A percentile compares a stretch with the other conserved stretches of the same genome.
These are phyloP conservation scores for Massospora cicadina DNA, from an alignment of 371 early-diverging fungal species.

Conservation along the genomic window DNA sequence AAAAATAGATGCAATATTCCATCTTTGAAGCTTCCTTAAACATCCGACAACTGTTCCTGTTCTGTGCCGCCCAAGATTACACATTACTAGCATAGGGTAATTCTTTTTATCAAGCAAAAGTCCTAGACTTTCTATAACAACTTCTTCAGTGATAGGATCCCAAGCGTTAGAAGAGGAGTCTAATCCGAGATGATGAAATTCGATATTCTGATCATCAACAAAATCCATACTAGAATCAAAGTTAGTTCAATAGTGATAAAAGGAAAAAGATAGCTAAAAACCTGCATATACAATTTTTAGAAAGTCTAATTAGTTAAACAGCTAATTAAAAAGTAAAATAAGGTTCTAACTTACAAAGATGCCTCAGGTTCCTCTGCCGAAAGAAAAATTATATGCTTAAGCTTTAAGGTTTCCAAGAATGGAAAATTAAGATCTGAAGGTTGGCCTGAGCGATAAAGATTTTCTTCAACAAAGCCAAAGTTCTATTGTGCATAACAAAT, in stretches of 20 bases:
- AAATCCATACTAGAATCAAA: constrained; percentile 55
- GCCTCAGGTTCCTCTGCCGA: constrained; percentile 92
- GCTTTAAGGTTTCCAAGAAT: constrained; percentile 80
- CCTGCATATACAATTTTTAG: neutral
- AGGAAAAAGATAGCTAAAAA: too few species aligned
- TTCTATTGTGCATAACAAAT: constrained; percentile 31
- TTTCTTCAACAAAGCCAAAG: constrained; percentile 91
- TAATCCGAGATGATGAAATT: constrained; percentile 66
- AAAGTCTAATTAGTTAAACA: neutral
- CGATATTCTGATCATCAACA: constrained; percentile 90
- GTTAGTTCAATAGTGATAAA: neutral
- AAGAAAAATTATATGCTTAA: constrained; percentile 81
- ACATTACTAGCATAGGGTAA: constrained; percentile 93
- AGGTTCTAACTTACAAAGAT: constrained; percentile 41
- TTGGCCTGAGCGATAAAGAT: constrained; percentile 91
- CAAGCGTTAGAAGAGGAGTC: constrained; percentile 69
- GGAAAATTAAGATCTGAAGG: constrained; percentile 96
- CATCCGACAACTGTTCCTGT: constrained; percentile 96
- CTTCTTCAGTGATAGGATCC: constrained; percentile 93
- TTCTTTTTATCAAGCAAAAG: constrained; percentile 70
- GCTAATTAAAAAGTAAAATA: neutral
- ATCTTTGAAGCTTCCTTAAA: constrained; percentile 84
- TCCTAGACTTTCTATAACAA: constrained; percentile 77
- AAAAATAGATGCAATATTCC: constrained; percentile 94
- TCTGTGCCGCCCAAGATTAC: constrained; percentile 88